Conservation (phyloP, 2,329 filamentous ascomycete genomes). For the Penicillium glabrum region DNA sequence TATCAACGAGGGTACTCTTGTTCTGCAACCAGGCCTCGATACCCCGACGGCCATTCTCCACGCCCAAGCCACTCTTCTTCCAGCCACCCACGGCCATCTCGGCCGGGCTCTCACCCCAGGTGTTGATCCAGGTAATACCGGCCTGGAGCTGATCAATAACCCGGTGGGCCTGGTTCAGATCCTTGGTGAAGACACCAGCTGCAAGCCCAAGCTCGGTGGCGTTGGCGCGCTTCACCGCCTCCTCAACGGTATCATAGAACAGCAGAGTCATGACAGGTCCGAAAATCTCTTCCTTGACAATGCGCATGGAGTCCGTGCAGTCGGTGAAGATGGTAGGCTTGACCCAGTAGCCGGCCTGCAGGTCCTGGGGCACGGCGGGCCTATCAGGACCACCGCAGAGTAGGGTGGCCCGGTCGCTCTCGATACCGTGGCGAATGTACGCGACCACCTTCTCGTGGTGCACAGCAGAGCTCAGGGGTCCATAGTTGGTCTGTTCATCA, state of each 20-base stretch:
- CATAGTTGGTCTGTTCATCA: constrained; percentile 74
- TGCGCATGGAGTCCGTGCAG: constrained; percentile 79
- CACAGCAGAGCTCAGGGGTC: constrained; percentile 71
- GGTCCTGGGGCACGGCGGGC: constrained; percentile 53
- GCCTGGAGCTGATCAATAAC: constrained; percentile 72
- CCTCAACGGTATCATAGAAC: constrained; percentile 68
- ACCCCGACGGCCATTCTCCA: constrained; percentile 80
- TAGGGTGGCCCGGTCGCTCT: constrained; percentile 70
- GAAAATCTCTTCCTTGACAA: constrained; percentile 82
- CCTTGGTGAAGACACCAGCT: constrained; percentile 77
- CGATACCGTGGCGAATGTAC: constrained; percentile 74
- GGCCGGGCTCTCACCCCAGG: constrained; percentile 87
- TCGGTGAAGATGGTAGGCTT: constrained; percentile 81
- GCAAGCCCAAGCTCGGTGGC: constrained; percentile 75
- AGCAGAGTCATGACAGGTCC: constrained; percentile 84
- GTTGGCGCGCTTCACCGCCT: constrained; percentile 73
- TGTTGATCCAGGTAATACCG: constrained; percentile 90
- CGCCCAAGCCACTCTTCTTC: constrained; percentile 85
- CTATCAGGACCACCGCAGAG: constrained; percentile 69
- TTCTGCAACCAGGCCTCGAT: constrained; percentile 81
- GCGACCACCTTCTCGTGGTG: constrained; percentile 76
- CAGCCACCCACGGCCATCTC: constrained; percentile 92
- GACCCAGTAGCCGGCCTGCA: constrained; percentile 75
- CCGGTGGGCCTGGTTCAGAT: constrained; percentile 71
- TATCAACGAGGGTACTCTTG: constrained; percentile 85